These are phyloP conservation scores for Diplodia mutila DNA, from an alignment of 2,329 filamentous ascomycete species.

Conservation along the genomic window DNA sequence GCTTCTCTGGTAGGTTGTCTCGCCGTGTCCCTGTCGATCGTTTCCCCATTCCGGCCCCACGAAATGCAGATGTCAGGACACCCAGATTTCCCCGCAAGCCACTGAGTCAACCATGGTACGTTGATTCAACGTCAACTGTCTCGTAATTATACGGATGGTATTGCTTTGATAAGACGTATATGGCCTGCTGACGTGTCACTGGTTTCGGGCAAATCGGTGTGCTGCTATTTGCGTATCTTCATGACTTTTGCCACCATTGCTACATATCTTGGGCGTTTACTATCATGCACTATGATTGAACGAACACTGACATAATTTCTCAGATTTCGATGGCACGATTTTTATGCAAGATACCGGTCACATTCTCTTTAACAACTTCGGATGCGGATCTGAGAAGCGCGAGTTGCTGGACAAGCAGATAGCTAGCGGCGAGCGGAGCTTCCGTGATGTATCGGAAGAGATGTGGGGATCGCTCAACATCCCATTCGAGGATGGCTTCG, in stretches of 20 bases:
- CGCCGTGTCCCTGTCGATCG: constrained; percentile 16
- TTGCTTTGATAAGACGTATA: not conserved
- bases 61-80: not conserved
- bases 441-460: constrained; percentile 71
- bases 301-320: not conserved
- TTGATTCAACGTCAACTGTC: not conserved
- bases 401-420: constrained; percentile 65
- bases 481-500: constrained; percentile 69
- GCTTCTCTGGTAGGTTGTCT: constrained; percentile 56
- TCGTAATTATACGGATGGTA: not conserved
- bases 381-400: constrained; percentile 62
- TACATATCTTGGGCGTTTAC: not conserved
- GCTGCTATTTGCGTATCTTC: not conserved
- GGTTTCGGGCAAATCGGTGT: not conserved
- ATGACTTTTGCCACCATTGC: not conserved
- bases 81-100: constrained; percentile 18
- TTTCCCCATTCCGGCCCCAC: constrained; percentile 15
- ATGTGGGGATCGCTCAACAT: constrained; percentile 71
- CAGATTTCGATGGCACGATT: constrained; percentile 73
- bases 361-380: constrained; percentile 68
- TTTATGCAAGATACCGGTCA: constrained; percentile 70
- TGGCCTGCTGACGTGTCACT: not conserved
- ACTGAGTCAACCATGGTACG: not conserved
- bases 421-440: constrained; percentile 66
- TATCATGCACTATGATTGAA: too few relatives aligned